phyloP scores from a whole-genome alignment of 495 filamentous ascomycete species.

The Talaromyces nanjingensis region DNA sequence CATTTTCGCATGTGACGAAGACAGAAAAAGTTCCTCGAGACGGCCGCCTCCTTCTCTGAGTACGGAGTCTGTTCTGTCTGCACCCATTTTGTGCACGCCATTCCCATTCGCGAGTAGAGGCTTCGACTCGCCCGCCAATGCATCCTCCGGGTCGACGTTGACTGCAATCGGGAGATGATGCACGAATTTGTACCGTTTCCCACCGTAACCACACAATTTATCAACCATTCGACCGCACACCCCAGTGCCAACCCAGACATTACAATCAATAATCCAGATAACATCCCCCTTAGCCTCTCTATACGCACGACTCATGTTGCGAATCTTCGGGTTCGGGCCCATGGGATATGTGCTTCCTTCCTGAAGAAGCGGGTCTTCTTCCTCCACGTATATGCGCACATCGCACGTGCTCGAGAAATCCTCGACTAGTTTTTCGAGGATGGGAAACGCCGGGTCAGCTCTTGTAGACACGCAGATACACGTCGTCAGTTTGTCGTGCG shows the following conservation, averaged over 20 bases:
- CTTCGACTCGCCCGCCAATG: constrained; percentile 30
- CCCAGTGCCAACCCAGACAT: constrained; percentile 81
- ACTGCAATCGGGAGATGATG: constrained; percentile 88
- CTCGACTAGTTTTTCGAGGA: constrained; percentile 59
- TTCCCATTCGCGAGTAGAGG: constrained; percentile 26
- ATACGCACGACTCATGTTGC: constrained; percentile 93
- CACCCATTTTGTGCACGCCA: background rate
- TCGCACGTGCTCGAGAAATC: constrained; percentile 65
- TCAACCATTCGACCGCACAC: constrained; percentile 84
- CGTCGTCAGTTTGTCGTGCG: constrained; percentile 67
- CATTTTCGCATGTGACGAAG: constrained; percentile 93
- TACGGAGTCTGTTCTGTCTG: constrained; percentile 9
- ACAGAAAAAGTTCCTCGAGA: constrained; percentile 90
- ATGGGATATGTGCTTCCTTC: constrained; percentile 48
- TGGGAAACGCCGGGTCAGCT: constrained; percentile 71
- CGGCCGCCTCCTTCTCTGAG: constrained; percentile 57
- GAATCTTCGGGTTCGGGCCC: constrained; percentile 96
- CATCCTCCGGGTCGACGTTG: constrained; percentile 48
- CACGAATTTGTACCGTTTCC: constrained; percentile 80
- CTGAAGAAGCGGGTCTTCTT: constrained; percentile 72
- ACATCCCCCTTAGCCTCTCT: constrained; percentile 89
- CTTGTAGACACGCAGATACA: constrained; percentile 74
- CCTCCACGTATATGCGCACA: constrained; percentile 71
- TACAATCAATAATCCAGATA: constrained; percentile 94
- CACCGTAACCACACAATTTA: constrained; percentile 62